Evolutionary conservation across 352 stramenopile species (phyloP), one percentile per base, ranked within the genome.

Genomic region (Pythium aphanidermatum): DNA sequence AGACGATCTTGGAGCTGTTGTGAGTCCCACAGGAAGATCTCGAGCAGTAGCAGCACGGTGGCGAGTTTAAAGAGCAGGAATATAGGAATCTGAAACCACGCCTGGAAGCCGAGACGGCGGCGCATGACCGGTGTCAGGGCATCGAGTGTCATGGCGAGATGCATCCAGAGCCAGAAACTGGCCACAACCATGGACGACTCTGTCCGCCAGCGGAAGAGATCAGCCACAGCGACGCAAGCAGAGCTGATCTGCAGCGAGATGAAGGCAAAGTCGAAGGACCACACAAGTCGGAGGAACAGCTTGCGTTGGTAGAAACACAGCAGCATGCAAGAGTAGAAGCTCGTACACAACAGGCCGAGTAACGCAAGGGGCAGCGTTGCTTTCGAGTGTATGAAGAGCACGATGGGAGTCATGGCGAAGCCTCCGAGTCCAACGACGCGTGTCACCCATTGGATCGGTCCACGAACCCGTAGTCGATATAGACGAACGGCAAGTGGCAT

Each of bases 221-320:
- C 55, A 5, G 50, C 60, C 10, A 65, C 20, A n/a, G 51, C 58
- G 8, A 52, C 12, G 26, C 52, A 35, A 9, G 58, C 28, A 6
- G 39, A 13, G 9, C 37, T 46, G n/a, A 67, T 8, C 28, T 73
- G 63, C 5, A 55, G 17, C 13, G 63, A 64, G n/a, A 69, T 24
- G 34, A 67, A 73, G 1, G 52, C 32, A 24, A 69, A 67, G 50
- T 73, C 48, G 35, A 73, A 73, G 14, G 55, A 65, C 12, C 24
- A n/a, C 3, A 42, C 20, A 9, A 54, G 30, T 10, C 46, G 38
- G 19, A 5, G 3, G 14, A 60, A 28, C 27, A 60, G 31, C 13
- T 14, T 24, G 24, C 23, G 36, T 16, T 53, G 42, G 36, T 49
- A 59, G 12, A 37, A 31, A 17, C 29, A 31, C 12, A 43, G 7